Percentiles rank a stretch among this genome's conserved stretches.
Conservation (phyloP, 495 filamentous ascomycete species). For the Stereocaulon alpinum region DNA sequence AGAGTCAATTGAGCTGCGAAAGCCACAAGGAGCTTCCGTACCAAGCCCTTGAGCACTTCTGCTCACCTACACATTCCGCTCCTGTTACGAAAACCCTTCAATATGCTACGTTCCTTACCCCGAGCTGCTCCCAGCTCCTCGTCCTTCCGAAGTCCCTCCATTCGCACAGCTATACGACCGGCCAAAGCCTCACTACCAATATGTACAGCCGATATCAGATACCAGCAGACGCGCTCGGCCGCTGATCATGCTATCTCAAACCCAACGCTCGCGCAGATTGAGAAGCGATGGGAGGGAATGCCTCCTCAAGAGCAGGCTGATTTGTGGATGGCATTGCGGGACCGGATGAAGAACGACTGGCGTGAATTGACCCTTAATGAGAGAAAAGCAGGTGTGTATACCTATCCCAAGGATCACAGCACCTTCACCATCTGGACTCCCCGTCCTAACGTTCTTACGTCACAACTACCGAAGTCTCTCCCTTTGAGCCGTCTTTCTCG, state of each 20-base stretch:
- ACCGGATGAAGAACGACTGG: constrained; percentile 98
- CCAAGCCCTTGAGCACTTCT: constrained; percentile 1
- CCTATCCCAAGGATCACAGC: constrained; percentile 17
- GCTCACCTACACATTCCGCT: neutral
- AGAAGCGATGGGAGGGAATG: constrained; percentile 98
- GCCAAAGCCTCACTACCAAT: constrained; percentile 2
- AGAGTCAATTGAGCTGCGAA: constrained; percentile 17
- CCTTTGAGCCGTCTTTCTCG: too few species aligned
- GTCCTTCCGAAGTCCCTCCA: constrained; percentile 12
- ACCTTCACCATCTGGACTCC: neutral
- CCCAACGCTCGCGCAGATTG: constrained; percentile 92
- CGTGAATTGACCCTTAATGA: constrained; percentile 85
- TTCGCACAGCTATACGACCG: constrained; percentile 9
- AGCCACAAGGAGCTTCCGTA: constrained; percentile 14
- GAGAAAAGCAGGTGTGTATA: constrained; percentile 92
- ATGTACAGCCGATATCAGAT: constrained; percentile 10
- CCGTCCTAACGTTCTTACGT: neutral
- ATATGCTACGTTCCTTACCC: constrained; percentile 24
- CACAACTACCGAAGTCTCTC: constrained; percentile 7
- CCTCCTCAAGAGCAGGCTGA: constrained; percentile 97
- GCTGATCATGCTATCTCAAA: constrained; percentile 89
- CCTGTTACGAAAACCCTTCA: neutral
- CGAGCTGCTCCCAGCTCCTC: constrained; percentile 20
- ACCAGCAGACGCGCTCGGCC: constrained; percentile 52
- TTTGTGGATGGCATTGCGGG: constrained; percentile 92